Conservation (phyloP, 176 grass and related monocot species). For the Oryza coarctata region DNA sequence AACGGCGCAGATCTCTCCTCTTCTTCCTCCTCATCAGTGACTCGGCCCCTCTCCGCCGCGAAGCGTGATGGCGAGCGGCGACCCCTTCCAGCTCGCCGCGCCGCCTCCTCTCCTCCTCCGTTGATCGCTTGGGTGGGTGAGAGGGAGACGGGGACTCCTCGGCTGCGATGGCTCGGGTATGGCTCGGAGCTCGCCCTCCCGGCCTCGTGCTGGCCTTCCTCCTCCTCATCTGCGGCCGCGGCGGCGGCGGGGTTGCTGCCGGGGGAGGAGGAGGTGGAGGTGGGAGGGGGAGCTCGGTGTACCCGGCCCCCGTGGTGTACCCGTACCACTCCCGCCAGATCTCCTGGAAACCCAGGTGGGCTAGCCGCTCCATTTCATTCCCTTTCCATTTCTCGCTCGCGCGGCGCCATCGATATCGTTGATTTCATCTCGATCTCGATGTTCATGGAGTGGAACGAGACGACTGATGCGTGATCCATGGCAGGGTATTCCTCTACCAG, state of each 20-base stretch:
- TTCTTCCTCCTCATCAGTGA: not conserved
- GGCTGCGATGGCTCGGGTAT: slow-evolving; percentile 2
- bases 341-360: slow-evolving; percentile 80
- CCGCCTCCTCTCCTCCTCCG: not conserved
- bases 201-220: not conserved
- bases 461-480: slow-evolving; percentile 13
- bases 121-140: not conserved
- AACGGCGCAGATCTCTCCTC: not conserved
- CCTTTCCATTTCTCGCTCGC: not conserved
- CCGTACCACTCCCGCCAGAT: slow-evolving; percentile 72
- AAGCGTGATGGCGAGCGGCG: not conserved
- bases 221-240: not conserved
- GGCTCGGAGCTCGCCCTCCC: not conserved
- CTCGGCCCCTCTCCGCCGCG: not conserved
- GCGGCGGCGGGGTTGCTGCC: not conserved
- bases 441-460: not conserved
- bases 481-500: slow-evolving; percentile 78
- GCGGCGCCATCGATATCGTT: not conserved
- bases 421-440: slow-evolving; percentile 29
- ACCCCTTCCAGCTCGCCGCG: slow-evolving; percentile 41
- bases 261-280: not conserved
- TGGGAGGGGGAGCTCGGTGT: slow-evolving; percentile 39
- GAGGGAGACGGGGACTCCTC: not conserved
- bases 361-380: too few species aligned
- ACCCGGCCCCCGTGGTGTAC: slow-evolving; percentile 45